Conservation (phyloP, 352 stramenopile genomes). For the Phytophthora aleatoria region DNA sequence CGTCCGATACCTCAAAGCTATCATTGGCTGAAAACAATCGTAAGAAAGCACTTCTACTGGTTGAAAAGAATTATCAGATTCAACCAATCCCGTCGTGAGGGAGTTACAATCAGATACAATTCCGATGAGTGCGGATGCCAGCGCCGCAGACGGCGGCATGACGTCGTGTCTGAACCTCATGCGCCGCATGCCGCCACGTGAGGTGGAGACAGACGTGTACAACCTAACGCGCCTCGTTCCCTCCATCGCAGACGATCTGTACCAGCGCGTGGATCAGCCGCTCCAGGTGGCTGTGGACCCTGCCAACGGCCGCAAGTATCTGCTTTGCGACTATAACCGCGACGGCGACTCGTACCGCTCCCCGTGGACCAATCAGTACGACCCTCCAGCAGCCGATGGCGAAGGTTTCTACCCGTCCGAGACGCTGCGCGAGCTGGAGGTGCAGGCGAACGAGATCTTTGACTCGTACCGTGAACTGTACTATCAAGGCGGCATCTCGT, state of each 20-base stretch:
- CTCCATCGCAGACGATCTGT: constrained; percentile 88
- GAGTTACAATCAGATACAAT: constrained; percentile 12
- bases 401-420: constrained; percentile 92
- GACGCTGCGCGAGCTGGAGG: constrained; percentile 90
- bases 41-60: constrained; percentile 5
- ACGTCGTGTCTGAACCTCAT: constrained; percentile 90
- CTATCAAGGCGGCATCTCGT: constrained; percentile 93
- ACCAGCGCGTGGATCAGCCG: constrained; percentile 93
- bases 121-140: constrained; percentile 23
- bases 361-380: constrained; percentile 95
- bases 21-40: neutral
- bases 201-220: constrained; percentile 86
- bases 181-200: constrained; percentile 86
- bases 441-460: constrained; percentile 96
- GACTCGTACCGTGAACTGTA: constrained; percentile 97
- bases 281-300: constrained; percentile 89
- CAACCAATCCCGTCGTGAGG: constrained; percentile 14
- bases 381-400: constrained; percentile 69
- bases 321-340: constrained; percentile 96
- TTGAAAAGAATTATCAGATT: constrained; percentile 22
- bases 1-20: neutral
- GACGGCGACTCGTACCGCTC: constrained; percentile 93
- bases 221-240: constrained; percentile 86
- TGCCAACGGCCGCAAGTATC: constrained; percentile 88
- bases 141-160: constrained; percentile 49